Conservation (phyloP, 192 early-diverging fungal genomes). For the Coemansia sp. region DNA sequence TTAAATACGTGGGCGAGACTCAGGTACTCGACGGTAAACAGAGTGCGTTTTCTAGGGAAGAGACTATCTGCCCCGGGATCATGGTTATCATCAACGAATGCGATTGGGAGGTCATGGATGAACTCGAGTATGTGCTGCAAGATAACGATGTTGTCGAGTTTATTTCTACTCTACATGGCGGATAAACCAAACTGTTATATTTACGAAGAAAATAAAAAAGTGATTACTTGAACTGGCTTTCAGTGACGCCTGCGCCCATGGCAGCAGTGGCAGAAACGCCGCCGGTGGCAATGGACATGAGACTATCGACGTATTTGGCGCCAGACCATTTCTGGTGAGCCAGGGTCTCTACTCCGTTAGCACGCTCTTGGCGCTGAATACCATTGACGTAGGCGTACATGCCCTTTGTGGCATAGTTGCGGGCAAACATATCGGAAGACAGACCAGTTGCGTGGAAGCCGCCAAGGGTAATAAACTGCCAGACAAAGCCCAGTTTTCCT, state of each 20-base stretch:
- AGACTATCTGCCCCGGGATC: slow-evolving; percentile 92
- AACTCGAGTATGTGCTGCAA: slow-evolving; percentile 79
- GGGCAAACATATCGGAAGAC: slow-evolving; percentile 84
- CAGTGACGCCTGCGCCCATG: slow-evolving; percentile 93
- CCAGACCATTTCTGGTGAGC: slow-evolving; percentile 96
- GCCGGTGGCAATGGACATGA: slow-evolving; percentile 92
- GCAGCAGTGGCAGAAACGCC: slow-evolving; percentile 94
- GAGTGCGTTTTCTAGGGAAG: slow-evolving; percentile 84
- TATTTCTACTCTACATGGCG: slow-evolving; percentile 98
- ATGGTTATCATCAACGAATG: slow-evolving; percentile 92
- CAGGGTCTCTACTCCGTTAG: slow-evolving; percentile 88
- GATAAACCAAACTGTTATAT: slow-evolving; percentile 49
- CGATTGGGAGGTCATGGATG: slow-evolving; percentile 97
- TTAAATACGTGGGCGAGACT: slow-evolving; percentile 69
- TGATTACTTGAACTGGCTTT: slow-evolving; percentile 71
- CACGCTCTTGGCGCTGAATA: slow-evolving; percentile 92
- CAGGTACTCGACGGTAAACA: slow-evolving; percentile 72
- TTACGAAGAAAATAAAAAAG: background rate
- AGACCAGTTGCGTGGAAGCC: slow-evolving; percentile 94
- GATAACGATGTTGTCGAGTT: slow-evolving; percentile 86
- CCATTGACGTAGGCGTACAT: slow-evolving; percentile 95
- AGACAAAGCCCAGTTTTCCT: slow-evolving; percentile 91
- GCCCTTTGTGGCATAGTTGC: slow-evolving; percentile 81
- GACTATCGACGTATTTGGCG: slow-evolving; percentile 85
- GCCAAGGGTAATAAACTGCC: slow-evolving; percentile 98